phyloP scores from a whole-genome alignment of 2,329 filamentous ascomycete genomes.

The Hymenoscyphus scutula region DNA sequence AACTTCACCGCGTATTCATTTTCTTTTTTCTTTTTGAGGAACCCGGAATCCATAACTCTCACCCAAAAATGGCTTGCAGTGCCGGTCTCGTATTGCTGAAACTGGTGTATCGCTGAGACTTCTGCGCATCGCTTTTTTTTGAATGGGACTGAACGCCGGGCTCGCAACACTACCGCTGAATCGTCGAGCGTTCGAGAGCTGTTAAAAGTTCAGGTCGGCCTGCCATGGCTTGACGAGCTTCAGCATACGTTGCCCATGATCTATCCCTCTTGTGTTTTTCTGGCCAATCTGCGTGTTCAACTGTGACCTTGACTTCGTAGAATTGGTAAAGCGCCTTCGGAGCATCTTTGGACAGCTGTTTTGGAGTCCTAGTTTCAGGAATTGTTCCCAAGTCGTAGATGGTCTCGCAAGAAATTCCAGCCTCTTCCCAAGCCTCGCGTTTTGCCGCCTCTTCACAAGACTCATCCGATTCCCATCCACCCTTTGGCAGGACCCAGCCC shows the following conservation, averaged over 20 bases:
- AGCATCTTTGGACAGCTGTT: conserved; percentile 63
- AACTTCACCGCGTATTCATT: conserved; percentile 25
- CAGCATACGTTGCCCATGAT: conserved; percentile 81
- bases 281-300: conserved; percentile 85
- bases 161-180: conserved; percentile 40
- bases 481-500: conserved; percentile 96
- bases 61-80: conserved; percentile 19
- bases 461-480: conserved; percentile 96
- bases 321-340: conserved; percentile 70
- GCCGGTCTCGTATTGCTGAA: conserved; percentile 12
- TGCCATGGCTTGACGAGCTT: conserved; percentile 75
- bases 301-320: conserved; percentile 83
- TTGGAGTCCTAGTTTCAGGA: conserved; percentile 77
- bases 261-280: conserved; percentile 89
- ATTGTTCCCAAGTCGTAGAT: conserved; percentile 85
- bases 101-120: conserved; percentile 9
- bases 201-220: conserved; percentile 83
- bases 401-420: conserved; percentile 83
- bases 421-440: conserved; percentile 97
- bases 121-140: conserved; percentile 9
- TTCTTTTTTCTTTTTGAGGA: conserved; percentile 17
- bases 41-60: conserved; percentile 32
- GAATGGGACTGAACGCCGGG: conserved; percentile 31
- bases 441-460: conserved; percentile 78
- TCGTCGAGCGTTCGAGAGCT: conserved; percentile 70